phyloP scores from a whole-genome alignment of 495 filamentous ascomycete genomes.

The Aspergillus asperescens region DNA sequence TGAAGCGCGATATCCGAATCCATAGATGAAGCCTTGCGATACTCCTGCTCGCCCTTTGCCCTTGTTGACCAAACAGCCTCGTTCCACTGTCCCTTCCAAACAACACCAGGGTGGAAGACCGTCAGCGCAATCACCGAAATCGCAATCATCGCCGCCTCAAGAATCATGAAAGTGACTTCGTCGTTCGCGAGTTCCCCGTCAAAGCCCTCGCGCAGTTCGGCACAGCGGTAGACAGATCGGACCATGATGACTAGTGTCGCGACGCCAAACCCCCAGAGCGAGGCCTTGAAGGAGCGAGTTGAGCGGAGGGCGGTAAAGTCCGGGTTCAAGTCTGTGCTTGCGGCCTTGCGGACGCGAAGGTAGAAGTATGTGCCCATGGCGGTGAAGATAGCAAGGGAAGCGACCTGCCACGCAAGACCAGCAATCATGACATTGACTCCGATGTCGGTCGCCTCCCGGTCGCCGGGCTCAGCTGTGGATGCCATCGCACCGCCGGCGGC shows the following conservation, averaged over 20 bases:
- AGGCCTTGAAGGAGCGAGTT: not conserved
- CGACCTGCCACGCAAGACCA: conserved; percentile 50
- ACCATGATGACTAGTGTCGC: conserved; percentile 56
- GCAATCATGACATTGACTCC: conserved; percentile 53
- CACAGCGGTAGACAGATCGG: conserved; percentile 58
- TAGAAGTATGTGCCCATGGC: conserved; percentile 53
- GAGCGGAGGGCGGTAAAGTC: conserved; percentile 1
- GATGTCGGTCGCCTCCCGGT: conserved; percentile 19
- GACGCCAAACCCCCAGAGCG: conserved; percentile 33
- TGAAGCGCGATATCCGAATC: too few relatives aligned
- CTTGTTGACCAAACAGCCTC: conserved; percentile 2
- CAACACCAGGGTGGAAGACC: conserved; percentile 47
- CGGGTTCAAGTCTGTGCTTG: conserved; percentile 2
- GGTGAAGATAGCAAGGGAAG: conserved; percentile 35
- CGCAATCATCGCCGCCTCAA: conserved; percentile 68
- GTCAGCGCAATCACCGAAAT: conserved; percentile 54
- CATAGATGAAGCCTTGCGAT: not conserved
- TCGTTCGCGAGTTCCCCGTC: conserved; percentile 50
- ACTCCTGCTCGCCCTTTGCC: not conserved
- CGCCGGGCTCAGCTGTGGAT: conserved; percentile 37
- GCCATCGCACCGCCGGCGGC: conserved; percentile 51
- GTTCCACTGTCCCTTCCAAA: conserved; percentile 8
- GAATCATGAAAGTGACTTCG: conserved; percentile 59
- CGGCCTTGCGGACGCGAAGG: conserved; percentile 28
- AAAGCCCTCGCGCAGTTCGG: conserved; percentile 54